Evolutionary conservation across 1,139 yeast genomes (phyloP).

Genomic region (Candida sanyaensis): DNA sequence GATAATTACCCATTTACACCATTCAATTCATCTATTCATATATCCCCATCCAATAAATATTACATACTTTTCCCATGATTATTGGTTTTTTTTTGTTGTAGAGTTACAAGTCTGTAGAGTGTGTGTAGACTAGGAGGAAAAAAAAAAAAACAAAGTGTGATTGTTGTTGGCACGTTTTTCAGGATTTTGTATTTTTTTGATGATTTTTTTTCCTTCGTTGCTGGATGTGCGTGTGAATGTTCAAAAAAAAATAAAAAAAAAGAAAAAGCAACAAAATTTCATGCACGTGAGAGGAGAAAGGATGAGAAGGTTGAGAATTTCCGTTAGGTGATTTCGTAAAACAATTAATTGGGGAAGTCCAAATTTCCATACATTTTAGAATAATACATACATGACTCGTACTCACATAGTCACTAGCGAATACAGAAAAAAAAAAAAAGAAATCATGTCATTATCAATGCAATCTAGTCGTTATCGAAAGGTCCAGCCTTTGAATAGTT

Average conservation of each 20-base stretch:
- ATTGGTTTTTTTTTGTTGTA: neutral
- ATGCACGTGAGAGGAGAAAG: neutral
- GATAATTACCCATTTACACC: no score
- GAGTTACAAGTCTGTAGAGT: neutral
- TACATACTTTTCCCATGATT: constrained; percentile 3
- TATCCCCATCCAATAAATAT: neutral
- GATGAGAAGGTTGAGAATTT: no score
- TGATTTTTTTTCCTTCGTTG: constrained; percentile 1
- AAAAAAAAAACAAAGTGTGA: constrained; percentile 1
- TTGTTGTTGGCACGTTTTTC: constrained; percentile 7
- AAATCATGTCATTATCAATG: no score
- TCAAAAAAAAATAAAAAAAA: neutral
- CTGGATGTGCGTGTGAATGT: neutral
- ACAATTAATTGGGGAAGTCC: no score
- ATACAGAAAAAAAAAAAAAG: no score
- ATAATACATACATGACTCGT: no score
- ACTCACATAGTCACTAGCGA: no score
- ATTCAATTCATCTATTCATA: neutral
- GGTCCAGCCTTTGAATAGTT: no score
- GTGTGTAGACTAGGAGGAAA: constrained; percentile 1
- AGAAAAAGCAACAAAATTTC: neutral
- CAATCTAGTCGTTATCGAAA: no score
- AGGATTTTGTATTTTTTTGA: neutral
- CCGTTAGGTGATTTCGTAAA: no score
- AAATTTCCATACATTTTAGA: no score